Evolutionary conservation across 2,329 filamentous ascomycete species (phyloP), one percentile per base, ranked within the genome.

Genomic region (Neopestalotiopsis clavispora): DNA sequence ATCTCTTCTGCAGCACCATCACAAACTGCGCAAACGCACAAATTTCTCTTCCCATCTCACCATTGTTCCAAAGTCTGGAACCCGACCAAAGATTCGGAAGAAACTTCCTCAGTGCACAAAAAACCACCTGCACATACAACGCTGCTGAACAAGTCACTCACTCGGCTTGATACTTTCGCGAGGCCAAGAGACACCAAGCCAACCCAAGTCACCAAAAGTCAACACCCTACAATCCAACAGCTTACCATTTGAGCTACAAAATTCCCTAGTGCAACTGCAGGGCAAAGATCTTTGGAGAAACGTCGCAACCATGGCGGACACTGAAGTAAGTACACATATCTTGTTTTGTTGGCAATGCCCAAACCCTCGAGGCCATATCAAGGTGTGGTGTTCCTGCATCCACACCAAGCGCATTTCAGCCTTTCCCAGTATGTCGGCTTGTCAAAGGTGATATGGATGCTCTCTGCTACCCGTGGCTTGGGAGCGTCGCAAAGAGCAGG

Each of bases 291-390:
- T 13, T 17, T n/a, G 38, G 40, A 23, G 20, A 28, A 62, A 63
- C 58, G 64, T 58, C 64, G 64, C 64, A 40, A 58, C 23, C 20
- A 66, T 66, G 64, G 64, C 45, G 30, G 64, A 58, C 42, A 13
- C 64, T 28, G 64, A 66, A 23, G 64, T 66, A 66, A 58, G 64
- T 66, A 14, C 64, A 28, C 42, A 20, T 64, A 28, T 34, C 34
- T 62, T 38, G 45, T 52, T 52, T 20, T 52, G 20, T 52, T 9
- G 17, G 45, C n/a, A 20, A n/a, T 20, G 30, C n/a, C 28, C 32
- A 12, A 59, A 23, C 23, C 30, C 57, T 56, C 49, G 49, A 28
- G 57, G 23, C 57, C 57, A 23, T 52, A 20, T 52, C 9, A 23
- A n/a, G 13, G 57, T 59, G 30, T 28, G 23, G 12, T 34, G 57